A percentile compares a stretch with the other conserved stretches of the same genome.
These are phyloP conservation scores for Heterobasidion parviporum DNA, from an alignment of 1,284 basidiomycete genomes.

Conservation along the genomic window DNA sequence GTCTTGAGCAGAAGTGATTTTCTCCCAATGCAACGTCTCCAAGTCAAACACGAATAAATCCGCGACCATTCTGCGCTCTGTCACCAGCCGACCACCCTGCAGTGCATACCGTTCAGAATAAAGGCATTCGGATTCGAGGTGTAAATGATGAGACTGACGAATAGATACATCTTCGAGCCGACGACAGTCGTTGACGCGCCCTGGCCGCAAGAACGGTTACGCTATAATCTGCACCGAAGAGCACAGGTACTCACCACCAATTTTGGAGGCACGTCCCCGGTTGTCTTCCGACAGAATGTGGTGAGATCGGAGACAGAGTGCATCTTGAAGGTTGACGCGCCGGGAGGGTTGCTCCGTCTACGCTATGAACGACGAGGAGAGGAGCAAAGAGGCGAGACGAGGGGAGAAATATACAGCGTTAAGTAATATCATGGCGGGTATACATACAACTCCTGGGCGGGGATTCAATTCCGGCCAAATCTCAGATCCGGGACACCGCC, in stretches of 20 bases:
- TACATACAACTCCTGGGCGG: background rate
- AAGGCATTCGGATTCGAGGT: conserved; percentile 10
- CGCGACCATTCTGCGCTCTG: conserved; percentile 79
- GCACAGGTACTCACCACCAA: conserved; percentile 63
- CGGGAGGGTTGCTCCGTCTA: conserved; percentile 3
- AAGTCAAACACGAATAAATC: conserved; percentile 87
- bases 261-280: conserved; percentile 82
- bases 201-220: conserved; percentile 25
- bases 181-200: conserved; percentile 81
- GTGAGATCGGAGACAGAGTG: conserved; percentile 85
- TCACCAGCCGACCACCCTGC: conserved; percentile 80
- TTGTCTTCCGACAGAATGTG: conserved; percentile 75
- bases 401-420: background rate
- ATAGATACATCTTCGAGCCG: conserved; percentile 79
- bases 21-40: conserved; percentile 71
- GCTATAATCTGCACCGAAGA: conserved; percentile 3
- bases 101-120: background rate
- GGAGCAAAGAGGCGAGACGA: conserved; percentile 1
- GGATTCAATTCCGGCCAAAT: background rate
- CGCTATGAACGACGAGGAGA: conserved; percentile 1
- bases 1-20: conserved; percentile 47
- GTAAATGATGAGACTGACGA: conserved; percentile 29
- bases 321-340: conserved; percentile 25
- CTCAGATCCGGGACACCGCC: background rate
- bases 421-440: background rate